A percentile compares a stretch with the other conserved stretches of the same genome.
Evolutionary conservation across 345 rosid species (phyloP).

Genomic region (Sonneratia caseolaris): DNA sequence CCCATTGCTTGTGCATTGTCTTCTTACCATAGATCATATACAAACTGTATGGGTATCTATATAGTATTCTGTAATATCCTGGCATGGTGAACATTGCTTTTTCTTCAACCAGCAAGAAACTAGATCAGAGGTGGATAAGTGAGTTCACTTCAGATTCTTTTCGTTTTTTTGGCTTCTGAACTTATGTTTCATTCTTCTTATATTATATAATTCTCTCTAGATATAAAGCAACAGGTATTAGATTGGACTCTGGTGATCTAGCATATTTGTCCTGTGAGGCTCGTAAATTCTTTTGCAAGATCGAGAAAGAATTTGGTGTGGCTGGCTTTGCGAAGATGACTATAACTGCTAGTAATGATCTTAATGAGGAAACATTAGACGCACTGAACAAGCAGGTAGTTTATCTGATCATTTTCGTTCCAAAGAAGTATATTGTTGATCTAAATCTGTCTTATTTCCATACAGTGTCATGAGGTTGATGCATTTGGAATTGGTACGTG

Average conservation of each 20-base stretch:
- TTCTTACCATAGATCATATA: not conserved
- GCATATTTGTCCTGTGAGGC: slow-evolving; percentile 78
- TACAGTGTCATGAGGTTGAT: slow-evolving; percentile 89
- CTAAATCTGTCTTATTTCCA: not conserved
- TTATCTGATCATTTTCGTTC: not conserved
- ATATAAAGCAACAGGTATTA: slow-evolving; percentile 79
- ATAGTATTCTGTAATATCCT: not conserved
- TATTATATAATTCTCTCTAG: slow-evolving; percentile 23
- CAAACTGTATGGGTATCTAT: not conserved
- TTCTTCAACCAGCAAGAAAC: not conserved
- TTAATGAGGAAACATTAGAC: slow-evolving; percentile 92
- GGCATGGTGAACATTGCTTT: not conserved
- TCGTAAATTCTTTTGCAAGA: slow-evolving; percentile 50
- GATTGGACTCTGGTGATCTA: slow-evolving; percentile 93
- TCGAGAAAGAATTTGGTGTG: slow-evolving; percentile 67
- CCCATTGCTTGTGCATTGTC: not conserved
- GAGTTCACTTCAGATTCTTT: not conserved
- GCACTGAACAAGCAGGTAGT: slow-evolving; percentile 89
- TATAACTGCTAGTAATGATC: slow-evolving; percentile 91
- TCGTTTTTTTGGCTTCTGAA: not conserved
- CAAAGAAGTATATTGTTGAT: not conserved
- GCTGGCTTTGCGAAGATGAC: slow-evolving; percentile 59
- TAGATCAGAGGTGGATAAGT: not conserved
- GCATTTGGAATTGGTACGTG: slow-evolving; percentile 88
- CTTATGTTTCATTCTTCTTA: not conserved